These are phyloP conservation scores for Termitomyces titanicus DNA, from an alignment of 768 basidiomycete species.

Conservation along the genomic window DNA sequence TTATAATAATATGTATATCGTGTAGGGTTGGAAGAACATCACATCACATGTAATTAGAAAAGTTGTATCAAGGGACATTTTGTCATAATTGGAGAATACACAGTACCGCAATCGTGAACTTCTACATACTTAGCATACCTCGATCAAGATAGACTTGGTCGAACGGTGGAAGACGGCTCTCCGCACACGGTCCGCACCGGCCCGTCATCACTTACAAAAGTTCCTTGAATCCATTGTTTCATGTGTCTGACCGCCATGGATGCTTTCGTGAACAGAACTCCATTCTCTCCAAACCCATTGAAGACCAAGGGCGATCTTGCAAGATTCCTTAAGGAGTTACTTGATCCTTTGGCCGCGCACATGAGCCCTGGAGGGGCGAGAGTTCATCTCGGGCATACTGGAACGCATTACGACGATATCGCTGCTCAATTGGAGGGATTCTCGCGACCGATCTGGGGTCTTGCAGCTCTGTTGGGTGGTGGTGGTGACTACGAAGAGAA, in stretches of 20 bases:
- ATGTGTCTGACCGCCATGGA: conserved; percentile 20
- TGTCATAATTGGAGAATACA: conserved; percentile 3
- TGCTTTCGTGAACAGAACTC: conserved; percentile 33
- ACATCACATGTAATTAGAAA: conserved; percentile 6
- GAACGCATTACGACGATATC: conserved; percentile 68
- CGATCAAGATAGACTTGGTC: neutral
- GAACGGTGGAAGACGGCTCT: neutral
- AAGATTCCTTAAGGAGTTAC: conserved; percentile 50
- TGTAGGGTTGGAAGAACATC: neutral
- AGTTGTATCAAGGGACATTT: conserved; percentile 10
- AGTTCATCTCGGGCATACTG: conserved; percentile 64
- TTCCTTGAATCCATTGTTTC: neutral
- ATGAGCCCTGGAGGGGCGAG: conserved; percentile 74
- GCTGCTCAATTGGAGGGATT: conserved; percentile 77
- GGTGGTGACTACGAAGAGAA: conserved; percentile 57
- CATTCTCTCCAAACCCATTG: conserved; percentile 57
- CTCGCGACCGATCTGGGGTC: conserved; percentile 73
- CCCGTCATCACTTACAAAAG: conserved; percentile 10
- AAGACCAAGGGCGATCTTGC: conserved; percentile 57
- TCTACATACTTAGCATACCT: neutral
- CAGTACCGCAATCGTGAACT: neutral
- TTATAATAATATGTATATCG: conserved; percentile 9
- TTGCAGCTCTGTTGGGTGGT: conserved; percentile 62
- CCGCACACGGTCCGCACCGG: conserved; percentile 5
- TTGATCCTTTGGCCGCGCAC: conserved; percentile 63